Conservation (phyloP, 2,329 filamentous ascomycete species). For the Nemania sp. region DNA sequence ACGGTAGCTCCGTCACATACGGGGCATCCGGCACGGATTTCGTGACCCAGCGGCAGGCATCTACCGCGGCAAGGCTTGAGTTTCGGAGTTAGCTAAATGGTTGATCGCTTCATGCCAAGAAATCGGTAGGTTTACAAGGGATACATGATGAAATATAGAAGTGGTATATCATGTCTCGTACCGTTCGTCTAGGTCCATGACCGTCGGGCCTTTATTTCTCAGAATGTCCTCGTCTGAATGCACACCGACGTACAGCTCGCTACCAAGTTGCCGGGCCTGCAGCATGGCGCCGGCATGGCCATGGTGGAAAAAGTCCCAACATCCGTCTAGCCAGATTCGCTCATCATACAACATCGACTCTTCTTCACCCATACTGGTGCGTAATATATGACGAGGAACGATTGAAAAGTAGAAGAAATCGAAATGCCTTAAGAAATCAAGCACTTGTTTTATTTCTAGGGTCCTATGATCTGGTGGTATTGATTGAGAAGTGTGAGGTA, state of each 20-base stretch:
- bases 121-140: neutral
- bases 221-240: conserved; percentile 96
- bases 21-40: conserved; percentile 85
- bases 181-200: conserved; percentile 95
- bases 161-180: conserved; percentile 49
- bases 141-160: neutral
- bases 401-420: neutral
- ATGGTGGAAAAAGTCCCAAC: conserved; percentile 99
- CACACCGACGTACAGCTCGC: conserved; percentile 89
- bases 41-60: conserved; percentile 96
- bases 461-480: too few species aligned
- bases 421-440: neutral
- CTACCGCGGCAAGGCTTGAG: conserved; percentile 85
- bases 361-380: conserved; percentile 30
- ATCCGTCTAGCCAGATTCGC: conserved; percentile 97
- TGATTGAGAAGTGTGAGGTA: too few species aligned
- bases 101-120: neutral
- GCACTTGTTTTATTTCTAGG: too few species aligned
- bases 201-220: conserved; percentile 96
- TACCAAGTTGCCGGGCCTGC: conserved; percentile 91
- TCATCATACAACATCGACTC: conserved; percentile 68
- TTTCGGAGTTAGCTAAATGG: conserved; percentile 44
- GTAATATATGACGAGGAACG: neutral
- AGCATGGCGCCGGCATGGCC: conserved; percentile 97
- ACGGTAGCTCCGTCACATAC: conserved; percentile 92